Conservation (phyloP, 371 early-diverging fungal species). For the Apophysomyces sp. region DNA sequence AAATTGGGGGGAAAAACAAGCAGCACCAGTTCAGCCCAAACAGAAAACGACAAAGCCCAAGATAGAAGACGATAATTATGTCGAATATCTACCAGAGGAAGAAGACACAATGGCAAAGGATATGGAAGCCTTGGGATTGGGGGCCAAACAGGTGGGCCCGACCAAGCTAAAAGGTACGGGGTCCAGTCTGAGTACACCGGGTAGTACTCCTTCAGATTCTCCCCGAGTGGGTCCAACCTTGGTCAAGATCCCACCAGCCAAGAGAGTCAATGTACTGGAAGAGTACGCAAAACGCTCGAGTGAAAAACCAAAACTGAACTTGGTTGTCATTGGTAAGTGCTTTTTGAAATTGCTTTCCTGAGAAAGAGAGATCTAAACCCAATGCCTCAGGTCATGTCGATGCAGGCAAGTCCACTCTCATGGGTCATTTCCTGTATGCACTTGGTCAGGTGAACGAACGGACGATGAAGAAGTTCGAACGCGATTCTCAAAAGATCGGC, state of each 20-base stretch:
- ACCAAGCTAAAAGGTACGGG: not conserved
- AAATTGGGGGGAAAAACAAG: not conserved
- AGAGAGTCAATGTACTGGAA: constrained; percentile 68
- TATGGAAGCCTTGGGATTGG: constrained; percentile 52
- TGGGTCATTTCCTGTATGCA: constrained; percentile 94
- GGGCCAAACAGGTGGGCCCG: constrained; percentile 8
- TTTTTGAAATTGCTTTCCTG: not conserved
- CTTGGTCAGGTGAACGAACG: constrained; percentile 90
- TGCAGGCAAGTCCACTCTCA: constrained; percentile 98
- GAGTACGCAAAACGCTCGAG: constrained; percentile 73
- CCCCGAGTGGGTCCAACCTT: constrained; percentile 35
- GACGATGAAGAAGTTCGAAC: constrained; percentile 88
- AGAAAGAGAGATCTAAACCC: not conserved
- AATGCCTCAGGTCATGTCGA: constrained; percentile 94
- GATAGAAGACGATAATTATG: constrained; percentile 33
- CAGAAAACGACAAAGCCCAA: not conserved
- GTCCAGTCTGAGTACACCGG: constrained; percentile 10
- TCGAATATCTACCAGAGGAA: constrained; percentile 48
- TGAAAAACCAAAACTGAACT: constrained; percentile 73
- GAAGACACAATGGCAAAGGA: constrained; percentile 50
- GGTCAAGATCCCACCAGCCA: constrained; percentile 41
- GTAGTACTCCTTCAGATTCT: constrained; percentile 13
- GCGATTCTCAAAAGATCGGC: constrained; percentile 91
- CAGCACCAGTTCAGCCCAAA: not conserved
- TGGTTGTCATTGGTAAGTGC: constrained; percentile 81